These are phyloP conservation scores for Diaporthe sp. DNA, from an alignment of 2,329 filamentous ascomycete genomes.

Conservation along the genomic window DNA sequence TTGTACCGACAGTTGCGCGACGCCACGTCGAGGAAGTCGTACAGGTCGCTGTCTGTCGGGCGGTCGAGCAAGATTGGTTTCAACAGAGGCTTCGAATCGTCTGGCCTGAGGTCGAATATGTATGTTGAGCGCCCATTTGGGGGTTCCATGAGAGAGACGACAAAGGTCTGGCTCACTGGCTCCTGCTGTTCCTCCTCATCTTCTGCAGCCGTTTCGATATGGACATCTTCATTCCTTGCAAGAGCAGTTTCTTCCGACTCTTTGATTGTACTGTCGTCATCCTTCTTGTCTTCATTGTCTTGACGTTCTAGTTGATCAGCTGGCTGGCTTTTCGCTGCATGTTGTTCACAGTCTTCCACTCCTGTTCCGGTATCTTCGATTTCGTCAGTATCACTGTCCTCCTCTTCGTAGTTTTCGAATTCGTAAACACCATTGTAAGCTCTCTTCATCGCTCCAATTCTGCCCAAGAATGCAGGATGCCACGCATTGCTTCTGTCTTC, in stretches of 20 bases:
- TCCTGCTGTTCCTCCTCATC: not conserved
- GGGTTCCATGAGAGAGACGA: not conserved
- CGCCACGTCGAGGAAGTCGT: slow-evolving; percentile 1
- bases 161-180: not conserved
- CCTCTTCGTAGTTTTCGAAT: not conserved
- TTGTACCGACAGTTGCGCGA: not conserved
- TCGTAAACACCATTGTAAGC: slow-evolving; percentile 1
- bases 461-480: not conserved
- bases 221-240: not conserved
- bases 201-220: not conserved
- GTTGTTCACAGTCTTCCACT: not conserved
- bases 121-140: not conserved
- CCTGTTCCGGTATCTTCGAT: not conserved
- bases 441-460: not conserved
- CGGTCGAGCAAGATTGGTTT: not conserved
- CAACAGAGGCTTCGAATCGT: not conserved
- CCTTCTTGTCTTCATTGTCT: not conserved
- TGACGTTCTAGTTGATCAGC: not conserved
- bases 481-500: not conserved
- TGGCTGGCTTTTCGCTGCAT: not conserved
- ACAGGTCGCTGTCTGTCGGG: not conserved
- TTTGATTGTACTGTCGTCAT: not conserved
- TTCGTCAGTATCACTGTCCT: not conserved
- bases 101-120: not conserved
- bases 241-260: not conserved